Evolutionary conservation across 2,329 filamentous ascomycete species (phyloP).

Genomic region (Amauroascus niger): DNA sequence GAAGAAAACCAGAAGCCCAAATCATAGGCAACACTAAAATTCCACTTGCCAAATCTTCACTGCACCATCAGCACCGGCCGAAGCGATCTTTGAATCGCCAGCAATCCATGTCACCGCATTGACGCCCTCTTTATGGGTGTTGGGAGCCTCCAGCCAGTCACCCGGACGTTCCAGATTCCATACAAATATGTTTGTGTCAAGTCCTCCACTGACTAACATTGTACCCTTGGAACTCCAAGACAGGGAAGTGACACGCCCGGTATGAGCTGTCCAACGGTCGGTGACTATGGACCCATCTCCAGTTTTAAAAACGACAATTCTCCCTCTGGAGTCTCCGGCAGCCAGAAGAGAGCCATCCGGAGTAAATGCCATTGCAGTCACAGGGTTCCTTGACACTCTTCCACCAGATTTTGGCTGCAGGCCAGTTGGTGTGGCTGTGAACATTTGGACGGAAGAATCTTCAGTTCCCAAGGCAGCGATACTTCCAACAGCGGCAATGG

Average conservation of each 20-base stretch:
- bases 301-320: conserved; percentile 72
- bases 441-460: conserved; percentile 66
- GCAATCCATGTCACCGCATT: conserved; percentile 75
- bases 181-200: conserved; percentile 87
- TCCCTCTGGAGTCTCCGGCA: conserved; percentile 72
- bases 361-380: conserved; percentile 79
- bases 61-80: conserved; percentile 74
- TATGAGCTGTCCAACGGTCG: conserved; percentile 67
- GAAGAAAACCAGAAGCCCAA: not conserved
- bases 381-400: conserved; percentile 57
- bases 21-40: not conserved
- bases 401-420: conserved; percentile 51
- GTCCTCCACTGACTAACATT: conserved; percentile 69
- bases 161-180: conserved; percentile 82
- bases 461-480: conserved; percentile 68
- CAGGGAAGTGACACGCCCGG: conserved; percentile 56
- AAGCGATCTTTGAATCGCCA: conserved; percentile 58
- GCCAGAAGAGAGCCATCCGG: conserved; percentile 66
- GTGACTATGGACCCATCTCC: conserved; percentile 62
- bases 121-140: conserved; percentile 94
- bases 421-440: conserved; percentile 50
- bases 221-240: conserved; percentile 70
- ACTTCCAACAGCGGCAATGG: conserved; percentile 59
- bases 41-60: conserved; percentile 78
- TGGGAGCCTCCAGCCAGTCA: conserved; percentile 69